Base-by-base conservation (phyloP, 768 basidiomycete species). In the Suillus discolor region DNA sequence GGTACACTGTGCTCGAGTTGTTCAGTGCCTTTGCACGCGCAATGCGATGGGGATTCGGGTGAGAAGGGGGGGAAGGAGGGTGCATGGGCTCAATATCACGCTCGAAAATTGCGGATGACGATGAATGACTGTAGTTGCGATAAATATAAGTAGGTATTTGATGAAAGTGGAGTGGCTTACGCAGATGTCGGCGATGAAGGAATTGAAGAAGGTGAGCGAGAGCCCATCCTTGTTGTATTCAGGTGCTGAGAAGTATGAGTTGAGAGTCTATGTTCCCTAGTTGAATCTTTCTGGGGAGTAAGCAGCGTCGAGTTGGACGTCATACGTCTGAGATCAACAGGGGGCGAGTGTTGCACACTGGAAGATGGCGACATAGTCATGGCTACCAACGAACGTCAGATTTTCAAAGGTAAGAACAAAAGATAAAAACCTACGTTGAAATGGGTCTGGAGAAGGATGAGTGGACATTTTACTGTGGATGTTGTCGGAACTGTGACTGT, bases 71-170 rank as follows among this genome's bases (percentile, higher is more conserved):
- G 41, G 78, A 83, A 70, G 74, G 72, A 0, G 75, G 73, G 6
- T 72, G 71, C 1, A 78, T 62, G 18, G 89, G 89, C 69, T 95
- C 94, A 68, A 96, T 94, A 74, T 96, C 94, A 42, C 94, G 87
- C 77, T 96, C 94, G 66, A 96, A 96, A 65, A 96, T 96, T 44
- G 94, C 93, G 1, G 93, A 94, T 0, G 92, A 92, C 0, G 92
- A 92, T 0, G 92, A 94, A 71, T 92, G 87, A 1, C 71, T 68
- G 62, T 66, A 45, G 38, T 54, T 20, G 13, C 15, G 25, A 63
- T 41, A 55, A 66, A 34, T 2, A 62, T 18, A 57, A 53, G 38
- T 69, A 16, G 73, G 66, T 44, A 51, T 23, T 31, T 45, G 34
- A 49, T 63, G 61, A 45, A 34, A 45, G 41, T 39, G 39, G 69